Evolutionary conservation across 2,329 filamentous ascomycete species (phyloP).

Genomic region (Bretziella fagacearum): DNA sequence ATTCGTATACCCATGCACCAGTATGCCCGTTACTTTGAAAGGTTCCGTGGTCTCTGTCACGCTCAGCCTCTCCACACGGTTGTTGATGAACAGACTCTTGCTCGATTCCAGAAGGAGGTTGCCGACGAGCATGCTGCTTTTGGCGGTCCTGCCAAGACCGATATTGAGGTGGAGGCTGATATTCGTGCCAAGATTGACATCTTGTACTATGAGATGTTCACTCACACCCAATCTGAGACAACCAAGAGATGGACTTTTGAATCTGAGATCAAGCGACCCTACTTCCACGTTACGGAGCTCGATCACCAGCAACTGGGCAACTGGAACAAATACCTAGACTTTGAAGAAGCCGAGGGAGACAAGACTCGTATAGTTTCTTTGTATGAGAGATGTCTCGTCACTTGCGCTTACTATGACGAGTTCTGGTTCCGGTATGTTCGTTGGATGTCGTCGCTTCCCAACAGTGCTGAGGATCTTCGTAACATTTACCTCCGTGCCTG

Average conservation of each 20-base stretch:
- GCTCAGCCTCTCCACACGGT: slow-evolving; percentile 57
- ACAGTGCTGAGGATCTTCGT: slow-evolving; percentile 75
- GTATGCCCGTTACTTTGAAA: slow-evolving; percentile 87
- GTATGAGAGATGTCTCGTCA: slow-evolving; percentile 86
- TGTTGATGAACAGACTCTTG: slow-evolving; percentile 48
- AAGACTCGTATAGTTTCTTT: slow-evolving; percentile 60
- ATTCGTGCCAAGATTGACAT: slow-evolving; percentile 64
- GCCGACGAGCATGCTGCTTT: slow-evolving; percentile 43
- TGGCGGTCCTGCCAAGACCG: slow-evolving; percentile 39
- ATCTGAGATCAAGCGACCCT: slow-evolving; percentile 83
- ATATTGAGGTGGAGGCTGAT: slow-evolving; percentile 69
- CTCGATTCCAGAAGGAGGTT: slow-evolving; percentile 54
- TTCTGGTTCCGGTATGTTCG: slow-evolving; percentile 96
- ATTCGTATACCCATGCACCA: slow-evolving; percentile 89
- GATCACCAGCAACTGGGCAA: slow-evolving; percentile 71
- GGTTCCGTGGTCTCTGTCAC: slow-evolving; percentile 63
- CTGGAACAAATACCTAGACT: slow-evolving; percentile 94
- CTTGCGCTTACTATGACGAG: slow-evolving; percentile 87
- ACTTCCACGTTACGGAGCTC: slow-evolving; percentile 90
- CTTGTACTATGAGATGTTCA: slow-evolving; percentile 66
- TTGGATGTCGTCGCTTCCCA: slow-evolving; percentile 72
- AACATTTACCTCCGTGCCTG: slow-evolving; percentile 83
- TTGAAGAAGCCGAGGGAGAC: slow-evolving; percentile 74
- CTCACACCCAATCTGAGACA: slow-evolving; percentile 68
- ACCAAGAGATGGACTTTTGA: slow-evolving; percentile 92